Evolutionary conservation across 2,329 filamentous ascomycete species (phyloP).

Genomic region (Aspergillus viridinutans): DNA sequence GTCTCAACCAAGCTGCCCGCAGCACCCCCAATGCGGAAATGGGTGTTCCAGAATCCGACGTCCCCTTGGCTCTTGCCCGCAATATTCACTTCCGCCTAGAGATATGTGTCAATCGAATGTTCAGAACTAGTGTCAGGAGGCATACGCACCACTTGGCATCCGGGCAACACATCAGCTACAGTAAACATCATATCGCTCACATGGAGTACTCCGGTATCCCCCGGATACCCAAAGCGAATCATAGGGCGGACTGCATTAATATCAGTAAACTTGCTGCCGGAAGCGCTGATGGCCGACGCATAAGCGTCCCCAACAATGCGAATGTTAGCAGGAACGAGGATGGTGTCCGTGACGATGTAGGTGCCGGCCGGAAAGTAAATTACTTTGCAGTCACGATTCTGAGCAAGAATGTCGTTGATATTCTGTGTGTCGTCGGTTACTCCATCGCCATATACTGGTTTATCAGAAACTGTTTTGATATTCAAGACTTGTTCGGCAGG

Average conservation of each 20-base stretch:
- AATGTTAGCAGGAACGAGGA: conserved; percentile 46
- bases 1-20: conserved; percentile 37
- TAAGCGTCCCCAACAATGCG: conserved; percentile 54
- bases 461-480: conserved; percentile 42
- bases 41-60: conserved; percentile 49
- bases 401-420: conserved; percentile 31
- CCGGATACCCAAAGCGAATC: conserved; percentile 48
- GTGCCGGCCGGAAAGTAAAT: conserved; percentile 55
- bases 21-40: conserved; percentile 46
- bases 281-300: conserved; percentile 46
- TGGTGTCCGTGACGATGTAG: conserved; percentile 47
- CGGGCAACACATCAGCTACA: conserved; percentile 44
- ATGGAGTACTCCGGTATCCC: conserved; percentile 47
- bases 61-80: conserved; percentile 44
- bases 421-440: conserved; percentile 34
- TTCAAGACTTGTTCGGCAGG: conserved; percentile 42
- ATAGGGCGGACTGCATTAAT: conserved; percentile 44
- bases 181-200: conserved; percentile 52
- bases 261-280: conserved; percentile 45
- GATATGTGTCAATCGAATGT: background rate
- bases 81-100: conserved; percentile 48
- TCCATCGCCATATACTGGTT: conserved; percentile 42
- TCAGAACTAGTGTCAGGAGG: background rate
- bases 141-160: conserved; percentile 32
- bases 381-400: conserved; percentile 43